phyloP scores from a whole-genome alignment of 768 basidiomycete genomes.

The Calocybe cyanea region DNA sequence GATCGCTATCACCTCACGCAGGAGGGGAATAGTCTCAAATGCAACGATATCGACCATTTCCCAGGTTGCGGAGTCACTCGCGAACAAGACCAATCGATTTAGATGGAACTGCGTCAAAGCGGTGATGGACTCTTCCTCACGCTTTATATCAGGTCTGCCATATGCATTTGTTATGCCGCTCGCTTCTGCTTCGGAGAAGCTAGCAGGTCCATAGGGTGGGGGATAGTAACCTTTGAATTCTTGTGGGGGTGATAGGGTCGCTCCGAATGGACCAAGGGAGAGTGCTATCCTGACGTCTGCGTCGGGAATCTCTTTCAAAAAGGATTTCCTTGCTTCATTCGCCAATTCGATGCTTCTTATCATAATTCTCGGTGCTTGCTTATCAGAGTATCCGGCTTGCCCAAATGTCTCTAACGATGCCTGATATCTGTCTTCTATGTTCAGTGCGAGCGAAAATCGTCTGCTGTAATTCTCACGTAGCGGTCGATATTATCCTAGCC shows the following conservation, averaged over 20 bases:
- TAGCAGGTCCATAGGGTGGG: slow-evolving; percentile 65
- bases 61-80: slow-evolving; percentile 49
- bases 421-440: slow-evolving; percentile 51
- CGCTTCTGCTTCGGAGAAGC: slow-evolving; percentile 25
- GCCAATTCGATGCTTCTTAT: slow-evolving; percentile 50
- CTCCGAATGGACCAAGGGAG: slow-evolving; percentile 74
- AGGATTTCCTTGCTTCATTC: slow-evolving; percentile 35
- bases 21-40: slow-evolving; percentile 76
- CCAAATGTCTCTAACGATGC: slow-evolving; percentile 53
- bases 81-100: slow-evolving; percentile 53
- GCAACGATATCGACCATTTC: slow-evolving; percentile 55
- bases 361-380: slow-evolving; percentile 47
- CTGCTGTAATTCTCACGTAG: slow-evolving; percentile 45
- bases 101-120: slow-evolving; percentile 62
- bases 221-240: slow-evolving; percentile 78
- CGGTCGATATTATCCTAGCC: slow-evolving; percentile 60
- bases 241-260: slow-evolving; percentile 58
- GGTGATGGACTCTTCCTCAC: slow-evolving; percentile 38
- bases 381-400: slow-evolving; percentile 41
- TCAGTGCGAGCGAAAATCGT: neutral
- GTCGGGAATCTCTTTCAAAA: slow-evolving; percentile 15
- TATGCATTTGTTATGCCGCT: slow-evolving; percentile 37
- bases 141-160: slow-evolving; percentile 24
- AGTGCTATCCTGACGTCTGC: slow-evolving; percentile 52
- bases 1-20: slow-evolving; percentile 63